Conservation (phyloP, 1,284 basidiomycete species). For the Neolentinus lepideus region DNA sequence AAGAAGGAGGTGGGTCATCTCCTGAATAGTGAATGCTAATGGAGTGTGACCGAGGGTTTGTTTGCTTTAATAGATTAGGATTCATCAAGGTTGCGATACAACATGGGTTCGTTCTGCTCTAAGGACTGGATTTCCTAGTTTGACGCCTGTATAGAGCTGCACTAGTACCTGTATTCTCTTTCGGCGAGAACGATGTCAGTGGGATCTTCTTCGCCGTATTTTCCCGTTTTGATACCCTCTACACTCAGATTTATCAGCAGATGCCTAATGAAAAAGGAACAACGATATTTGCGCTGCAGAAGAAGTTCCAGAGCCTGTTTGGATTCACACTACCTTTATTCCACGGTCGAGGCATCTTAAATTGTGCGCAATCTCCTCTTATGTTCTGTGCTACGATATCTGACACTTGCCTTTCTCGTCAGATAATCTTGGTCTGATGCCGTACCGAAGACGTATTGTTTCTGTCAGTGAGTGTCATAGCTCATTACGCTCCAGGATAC, state of each 20-base stretch:
- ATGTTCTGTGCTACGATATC: neutral
- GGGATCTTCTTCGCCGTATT: neutral
- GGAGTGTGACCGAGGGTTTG: conserved; percentile 5
- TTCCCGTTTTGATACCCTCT: conserved; percentile 1
- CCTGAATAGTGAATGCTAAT: no score
- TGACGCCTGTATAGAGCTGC: conserved; percentile 53
- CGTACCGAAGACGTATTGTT: conserved; percentile 91
- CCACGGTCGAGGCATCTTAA: conserved; percentile 86
- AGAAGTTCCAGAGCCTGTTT: conserved; percentile 85
- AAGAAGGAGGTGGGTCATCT: conserved; percentile 51
- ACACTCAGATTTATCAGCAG: conserved; percentile 82
- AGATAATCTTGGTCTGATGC: conserved; percentile 90
- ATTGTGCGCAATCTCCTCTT: conserved; percentile 51
- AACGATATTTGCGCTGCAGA: conserved; percentile 80
- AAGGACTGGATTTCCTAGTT: neutral
- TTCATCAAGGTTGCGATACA: conserved; percentile 97
- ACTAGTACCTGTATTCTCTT: conserved; percentile 92
- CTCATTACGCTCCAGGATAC: neutral
- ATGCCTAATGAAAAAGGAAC: conserved; percentile 94
- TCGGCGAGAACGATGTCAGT: conserved; percentile 95
- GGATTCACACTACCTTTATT: conserved; percentile 97
- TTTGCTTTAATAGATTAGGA: conserved; percentile 47
- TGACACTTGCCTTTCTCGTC: neutral
- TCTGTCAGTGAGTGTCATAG: conserved; percentile 74
- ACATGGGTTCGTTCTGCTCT: conserved; percentile 55